Base-by-base conservation (phyloP, 345 rosid genomes). In the Rhizophora apiculata region DNA sequence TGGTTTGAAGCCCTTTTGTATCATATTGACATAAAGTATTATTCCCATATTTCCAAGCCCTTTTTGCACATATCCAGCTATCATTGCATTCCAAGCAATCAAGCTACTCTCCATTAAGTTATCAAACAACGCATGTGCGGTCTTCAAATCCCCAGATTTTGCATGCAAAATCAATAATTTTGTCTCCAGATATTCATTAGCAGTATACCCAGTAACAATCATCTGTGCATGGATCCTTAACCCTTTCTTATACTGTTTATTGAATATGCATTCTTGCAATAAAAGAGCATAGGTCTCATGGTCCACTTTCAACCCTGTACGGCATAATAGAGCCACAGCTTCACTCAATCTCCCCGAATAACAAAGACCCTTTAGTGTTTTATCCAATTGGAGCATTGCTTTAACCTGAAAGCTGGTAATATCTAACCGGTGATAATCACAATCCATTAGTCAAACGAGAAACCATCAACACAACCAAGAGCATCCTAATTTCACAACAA, bases 401-500 rank as follows among this genome's bases (percentile, higher is more conserved):
- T 82, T 79, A 66, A 81, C 93, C 96, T 92, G 98, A 81, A 87
- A 83, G 78, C 96, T 87, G 86, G 76, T 70, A 85, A 83, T 78
- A 72, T 56, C 77, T 64, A 75, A 60, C 68, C 67, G 24, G 52
- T 72, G 55, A 73, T 53, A 60, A 73, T 27, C 71, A 46, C 55
- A 66, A n/a, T 46, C 51, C 24, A 8, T 27, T 10, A 15, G 26
- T 13, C 60, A 43, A 11, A 43, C 49, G 18, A 43, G 49, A 43
- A 43, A 11, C 13, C 4, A 3, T 43, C 49, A 43, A 43, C 19
- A 43, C 49, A 43, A 43, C 18, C 49, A 43, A 13, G 18, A 43
- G 49, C 3, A 43, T 43, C 49, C 15, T 43, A 3, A 11, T 43
- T 15, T 43, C 49, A 43, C 18, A 4, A 43, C 49, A 3, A 43